phyloP scores from a whole-genome alignment of 2,329 filamentous ascomycete species.

The Alternaria hordeiaustralica region DNA sequence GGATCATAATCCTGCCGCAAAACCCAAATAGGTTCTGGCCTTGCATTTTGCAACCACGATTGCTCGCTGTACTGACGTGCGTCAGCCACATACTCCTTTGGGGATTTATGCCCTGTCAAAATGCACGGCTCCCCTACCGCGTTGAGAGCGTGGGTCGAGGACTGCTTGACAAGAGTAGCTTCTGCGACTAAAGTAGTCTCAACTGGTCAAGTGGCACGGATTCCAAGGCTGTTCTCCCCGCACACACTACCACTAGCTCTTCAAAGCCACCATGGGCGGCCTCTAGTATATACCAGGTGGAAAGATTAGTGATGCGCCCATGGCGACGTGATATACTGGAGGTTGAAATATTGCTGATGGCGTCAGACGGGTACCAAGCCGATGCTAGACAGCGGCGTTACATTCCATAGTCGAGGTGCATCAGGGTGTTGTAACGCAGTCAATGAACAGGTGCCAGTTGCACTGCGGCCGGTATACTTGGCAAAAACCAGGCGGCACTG shows the following conservation, averaged over 20 bases:
- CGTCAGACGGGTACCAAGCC: slow-evolving; percentile 5
- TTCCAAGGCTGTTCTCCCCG: slow-evolving; percentile 18
- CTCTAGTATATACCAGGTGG: slow-evolving; percentile 13
- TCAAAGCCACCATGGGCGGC: not conserved
- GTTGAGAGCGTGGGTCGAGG: not conserved
- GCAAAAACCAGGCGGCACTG: slow-evolving; percentile 7
- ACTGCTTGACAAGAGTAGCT: not conserved
- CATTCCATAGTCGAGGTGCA: slow-evolving; percentile 27
- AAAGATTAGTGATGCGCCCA: slow-evolving; percentile 12
- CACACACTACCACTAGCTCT: slow-evolving; percentile 14
- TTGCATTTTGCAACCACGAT: slow-evolving; percentile 12
- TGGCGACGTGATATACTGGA: not conserved
- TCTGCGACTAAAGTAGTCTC: slow-evolving; percentile 24
- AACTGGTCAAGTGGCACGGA: slow-evolving; percentile 8
- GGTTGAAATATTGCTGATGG: slow-evolving; percentile 2
- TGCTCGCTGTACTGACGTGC: not conserved
- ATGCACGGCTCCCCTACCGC: slow-evolving; percentile 4
- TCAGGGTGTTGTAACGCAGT: slow-evolving; percentile 32
- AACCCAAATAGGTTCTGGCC: slow-evolving; percentile 23
- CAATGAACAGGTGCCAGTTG: slow-evolving; percentile 34
- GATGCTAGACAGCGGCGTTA: slow-evolving; percentile 29
- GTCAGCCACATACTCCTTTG: not conserved
- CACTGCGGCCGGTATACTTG: slow-evolving; percentile 22
- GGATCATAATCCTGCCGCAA: slow-evolving; percentile 1
- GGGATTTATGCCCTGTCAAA: not conserved